These are phyloP conservation scores for Albizia julibrissin DNA, from an alignment of 306 rosid species.

Conservation along the genomic window DNA sequence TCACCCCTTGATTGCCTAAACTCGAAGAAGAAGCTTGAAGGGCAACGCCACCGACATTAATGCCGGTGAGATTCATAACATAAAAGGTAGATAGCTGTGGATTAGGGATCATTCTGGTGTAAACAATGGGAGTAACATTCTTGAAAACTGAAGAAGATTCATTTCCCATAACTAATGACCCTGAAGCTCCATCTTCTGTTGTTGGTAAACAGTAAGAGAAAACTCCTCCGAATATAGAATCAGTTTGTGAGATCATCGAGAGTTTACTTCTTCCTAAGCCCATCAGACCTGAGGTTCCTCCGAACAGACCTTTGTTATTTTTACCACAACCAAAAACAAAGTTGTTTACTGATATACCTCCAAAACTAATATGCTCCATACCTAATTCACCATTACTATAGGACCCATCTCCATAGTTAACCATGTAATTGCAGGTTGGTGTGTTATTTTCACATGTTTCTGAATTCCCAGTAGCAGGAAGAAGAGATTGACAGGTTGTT, in stretches of 20 bases:
- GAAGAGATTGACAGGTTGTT: slow-evolving; percentile 56
- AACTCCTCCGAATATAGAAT: slow-evolving; percentile 63
- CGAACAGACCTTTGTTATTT: slow-evolving; percentile 77
- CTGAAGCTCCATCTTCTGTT: slow-evolving; percentile 55
- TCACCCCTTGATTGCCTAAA: slow-evolving; percentile 41
- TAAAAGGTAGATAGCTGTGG: slow-evolving; percentile 64
- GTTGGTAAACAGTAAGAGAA: slow-evolving; percentile 91
- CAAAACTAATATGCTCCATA: slow-evolving; percentile 52
- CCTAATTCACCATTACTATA: slow-evolving; percentile 61
- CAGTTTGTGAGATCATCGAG: slow-evolving; percentile 72
- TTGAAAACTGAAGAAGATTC: slow-evolving; percentile 58
- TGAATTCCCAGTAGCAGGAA: slow-evolving; percentile 50
- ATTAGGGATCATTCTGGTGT: slow-evolving; percentile 66
- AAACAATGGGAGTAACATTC: slow-evolving; percentile 67
- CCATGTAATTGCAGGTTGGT: slow-evolving; percentile 51
- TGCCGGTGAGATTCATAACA: slow-evolving; percentile 70
- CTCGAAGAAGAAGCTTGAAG: slow-evolving; percentile 37
- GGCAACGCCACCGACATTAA: slow-evolving; percentile 60
- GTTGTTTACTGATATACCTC: slow-evolving; percentile 41
- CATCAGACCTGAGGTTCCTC: slow-evolving; percentile 78
- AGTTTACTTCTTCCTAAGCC: slow-evolving; percentile 77
- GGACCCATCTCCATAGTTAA: slow-evolving; percentile 84
- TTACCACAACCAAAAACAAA: slow-evolving; percentile 85
- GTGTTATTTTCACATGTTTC: slow-evolving; percentile 42
- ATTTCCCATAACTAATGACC: slow-evolving; percentile 72